Evolutionary conservation across 2,329 filamentous ascomycete species (phyloP), one percentile per base, ranked within the genome.

Genomic region (Fusarium sp.): DNA sequence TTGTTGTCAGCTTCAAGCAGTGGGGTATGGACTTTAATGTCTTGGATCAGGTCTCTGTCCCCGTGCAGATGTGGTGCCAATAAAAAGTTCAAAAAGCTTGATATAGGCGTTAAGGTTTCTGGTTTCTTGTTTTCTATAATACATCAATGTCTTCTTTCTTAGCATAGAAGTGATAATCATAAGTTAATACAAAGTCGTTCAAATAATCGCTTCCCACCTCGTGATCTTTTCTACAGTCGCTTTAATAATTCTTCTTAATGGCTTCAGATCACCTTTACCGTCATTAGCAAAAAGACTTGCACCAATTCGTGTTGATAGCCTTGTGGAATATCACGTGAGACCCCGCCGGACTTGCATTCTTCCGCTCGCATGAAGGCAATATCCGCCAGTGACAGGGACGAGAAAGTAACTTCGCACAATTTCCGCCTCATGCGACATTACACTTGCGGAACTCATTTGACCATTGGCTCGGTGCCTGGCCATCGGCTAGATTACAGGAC

Each of bases 11-110:
- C 33, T 65, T 69, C 25, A 56, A 50, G 28, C 73, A 77, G 16
- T 46, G 37, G 30, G 66, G 57, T 2, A 69, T 77, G 65, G 63
- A 74, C 40, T 75, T 77, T 47, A 64, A 43, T 23, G 23, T 75
- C 2, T 23, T 75, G 40, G 59, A 62, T 0, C 44, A 40, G 15
- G 40, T 75, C 3, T 35, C 50, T 5, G 60, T 73, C 13, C 43
- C 60, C 21, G 69, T 75, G 2, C 58, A 75, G 52, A 73, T 67
- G 61, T 75, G 72, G 66, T 75, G 66, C 30, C 47, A 74, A 35
- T 73, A 62, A 21, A 2, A 2, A 5, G 3, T 18, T 16, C 3
- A 16, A 33, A 43, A 38, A 28, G 13, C n/a, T 35, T 28, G 16
- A 19, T 15, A 16, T 5, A 12, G 64, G 66, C 33, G 66, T 52